A percentile compares a stretch with the other conserved stretches of the same genome.
phyloP scores from a whole-genome alignment of 495 filamentous ascomycete genomes.

The Podospora sp. region DNA sequence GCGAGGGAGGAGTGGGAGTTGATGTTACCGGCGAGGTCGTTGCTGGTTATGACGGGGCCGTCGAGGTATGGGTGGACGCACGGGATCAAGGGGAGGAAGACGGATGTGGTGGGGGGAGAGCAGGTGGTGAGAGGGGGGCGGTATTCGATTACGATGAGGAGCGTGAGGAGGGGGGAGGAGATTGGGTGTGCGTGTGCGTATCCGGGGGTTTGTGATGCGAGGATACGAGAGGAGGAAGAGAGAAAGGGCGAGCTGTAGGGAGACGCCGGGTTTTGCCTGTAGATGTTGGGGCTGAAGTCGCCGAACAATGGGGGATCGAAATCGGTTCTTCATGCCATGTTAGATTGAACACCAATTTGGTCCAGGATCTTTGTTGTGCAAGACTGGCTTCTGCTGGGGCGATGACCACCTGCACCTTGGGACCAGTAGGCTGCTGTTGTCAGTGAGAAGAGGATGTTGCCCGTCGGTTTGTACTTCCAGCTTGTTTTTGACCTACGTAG shows the following conservation, averaged over 20 bases:
- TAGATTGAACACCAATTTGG: no score
- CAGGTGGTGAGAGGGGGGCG: slow-evolving; percentile 29
- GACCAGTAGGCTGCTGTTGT: no score
- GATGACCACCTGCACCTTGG: no score
- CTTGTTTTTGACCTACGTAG: no score
- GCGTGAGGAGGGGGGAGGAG: slow-evolving; percentile 23
- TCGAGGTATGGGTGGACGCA: slow-evolving; percentile 38
- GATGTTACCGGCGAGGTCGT: slow-evolving; percentile 31
- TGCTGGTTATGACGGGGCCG: slow-evolving; percentile 36
- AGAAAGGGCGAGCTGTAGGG: neutral
- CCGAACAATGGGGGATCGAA: no score
- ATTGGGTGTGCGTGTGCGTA: slow-evolving; percentile 32
- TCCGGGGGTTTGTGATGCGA: slow-evolving; percentile 38
- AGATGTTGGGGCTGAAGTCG: no score
- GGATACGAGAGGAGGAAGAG: slow-evolving; percentile 32
- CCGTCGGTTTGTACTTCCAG: no score
- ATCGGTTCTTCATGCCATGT: no score
- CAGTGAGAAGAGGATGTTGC: no score
- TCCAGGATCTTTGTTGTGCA: no score
- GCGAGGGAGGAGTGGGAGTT: slow-evolving; percentile 29
- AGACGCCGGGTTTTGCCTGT: no score
- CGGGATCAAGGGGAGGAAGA: slow-evolving; percentile 35
- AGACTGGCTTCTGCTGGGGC: no score
- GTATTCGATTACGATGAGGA: slow-evolving; percentile 39
- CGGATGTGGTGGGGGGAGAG: slow-evolving; percentile 30